Evolutionary conservation across 495 filamentous ascomycete genomes (phyloP).

Genomic region (Penicillium tannophilum): DNA sequence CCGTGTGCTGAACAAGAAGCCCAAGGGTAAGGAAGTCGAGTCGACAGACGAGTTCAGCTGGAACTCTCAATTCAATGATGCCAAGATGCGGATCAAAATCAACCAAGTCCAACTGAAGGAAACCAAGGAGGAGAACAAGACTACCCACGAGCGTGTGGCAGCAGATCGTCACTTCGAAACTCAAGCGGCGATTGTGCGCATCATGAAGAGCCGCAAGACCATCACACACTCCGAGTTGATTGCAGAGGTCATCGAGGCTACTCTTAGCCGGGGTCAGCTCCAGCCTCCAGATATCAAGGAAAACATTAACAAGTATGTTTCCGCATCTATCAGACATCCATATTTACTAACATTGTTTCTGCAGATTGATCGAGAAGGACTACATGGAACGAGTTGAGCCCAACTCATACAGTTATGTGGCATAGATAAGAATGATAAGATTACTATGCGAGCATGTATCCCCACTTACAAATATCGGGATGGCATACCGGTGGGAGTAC

Average conservation of each 20-base stretch:
- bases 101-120: constrained; percentile 98
- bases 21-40: constrained; percentile 79
- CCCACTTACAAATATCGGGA: neutral
- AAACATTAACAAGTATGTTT: constrained; percentile 90
- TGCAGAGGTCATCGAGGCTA: constrained; percentile 84
- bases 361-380: constrained; percentile 90
- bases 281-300: constrained; percentile 87
- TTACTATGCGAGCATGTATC: neutral
- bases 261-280: constrained; percentile 78
- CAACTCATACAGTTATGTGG: constrained; percentile 79
- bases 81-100: constrained; percentile 93
- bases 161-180: constrained; percentile 93
- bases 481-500: neutral
- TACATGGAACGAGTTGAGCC: constrained; percentile 85
- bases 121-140: constrained; percentile 87
- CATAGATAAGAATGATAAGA: constrained; percentile 47
- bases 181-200: constrained; percentile 93
- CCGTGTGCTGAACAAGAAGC: constrained; percentile 83
- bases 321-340: neutral
- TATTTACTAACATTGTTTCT: constrained; percentile 12
- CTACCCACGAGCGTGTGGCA: constrained; percentile 85
- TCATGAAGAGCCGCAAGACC: constrained; percentile 94
- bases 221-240: constrained; percentile 83
- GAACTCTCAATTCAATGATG: constrained; percentile 74
- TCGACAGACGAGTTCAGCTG: constrained; percentile 77